These are phyloP conservation scores for Sistotremastrum niveocremeum DNA, from an alignment of 768 basidiomycete genomes.

Conservation along the genomic window DNA sequence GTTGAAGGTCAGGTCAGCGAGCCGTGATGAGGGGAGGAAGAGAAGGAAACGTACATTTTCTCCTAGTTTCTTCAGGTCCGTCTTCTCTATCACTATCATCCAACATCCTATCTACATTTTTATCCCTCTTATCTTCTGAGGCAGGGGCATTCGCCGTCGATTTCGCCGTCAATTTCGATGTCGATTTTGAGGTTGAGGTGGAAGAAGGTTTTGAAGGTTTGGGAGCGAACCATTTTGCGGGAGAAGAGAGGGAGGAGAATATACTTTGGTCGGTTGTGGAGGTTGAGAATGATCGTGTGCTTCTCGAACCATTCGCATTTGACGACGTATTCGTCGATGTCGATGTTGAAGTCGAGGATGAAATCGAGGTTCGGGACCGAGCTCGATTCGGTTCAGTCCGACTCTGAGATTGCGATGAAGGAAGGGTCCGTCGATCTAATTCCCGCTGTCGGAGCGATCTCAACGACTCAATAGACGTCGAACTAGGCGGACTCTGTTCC, in stretches of 20 bases:
- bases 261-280: constrained; percentile 24
- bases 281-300: neutral
- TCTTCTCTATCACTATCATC: constrained; percentile 40
- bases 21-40: neutral
- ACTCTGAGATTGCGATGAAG: too few species aligned
- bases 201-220: constrained; percentile 13
- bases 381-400: too few species aligned
- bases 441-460: constrained; percentile 11
- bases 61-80: constrained; percentile 30
- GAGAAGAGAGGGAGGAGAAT: constrained; percentile 51
- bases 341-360: neutral
- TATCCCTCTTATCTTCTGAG: constrained; percentile 28
- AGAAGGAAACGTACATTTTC: constrained; percentile 41
- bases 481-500: too few species aligned
- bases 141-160: constrained; percentile 35
- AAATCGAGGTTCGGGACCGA: too few species aligned
- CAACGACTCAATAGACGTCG: too few species aligned
- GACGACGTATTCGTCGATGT: too few species aligned
- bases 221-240: constrained; percentile 22
- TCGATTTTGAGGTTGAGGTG: neutral
- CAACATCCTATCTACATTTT: constrained; percentile 30
- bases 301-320: neutral
- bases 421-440: constrained; percentile 13
- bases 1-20: constrained; percentile 1
- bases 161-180: neutral